Evolutionary conservation across 1,139 yeast species (phyloP).

Genomic region (Candida neerlandica): DNA sequence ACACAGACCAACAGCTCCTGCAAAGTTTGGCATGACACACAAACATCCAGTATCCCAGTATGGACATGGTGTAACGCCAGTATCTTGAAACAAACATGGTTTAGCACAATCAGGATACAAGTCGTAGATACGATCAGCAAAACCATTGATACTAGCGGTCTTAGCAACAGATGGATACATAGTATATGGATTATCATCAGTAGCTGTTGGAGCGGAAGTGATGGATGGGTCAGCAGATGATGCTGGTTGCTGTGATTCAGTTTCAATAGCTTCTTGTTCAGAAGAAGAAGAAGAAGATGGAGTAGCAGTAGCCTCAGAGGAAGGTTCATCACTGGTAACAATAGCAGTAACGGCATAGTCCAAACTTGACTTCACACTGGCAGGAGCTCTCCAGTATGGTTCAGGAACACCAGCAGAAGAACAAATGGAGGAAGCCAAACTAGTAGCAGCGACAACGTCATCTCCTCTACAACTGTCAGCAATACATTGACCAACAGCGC

Average conservation of each 20-base stretch:
- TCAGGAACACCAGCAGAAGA: constrained; percentile 44
- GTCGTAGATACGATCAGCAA: constrained; percentile 35
- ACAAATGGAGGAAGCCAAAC: constrained; percentile 44
- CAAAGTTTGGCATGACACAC: constrained; percentile 36
- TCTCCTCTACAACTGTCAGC: constrained; percentile 33
- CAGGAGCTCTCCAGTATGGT: constrained; percentile 40
- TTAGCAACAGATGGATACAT: constrained; percentile 36
- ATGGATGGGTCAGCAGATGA: background rate
- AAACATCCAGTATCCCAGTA: constrained; percentile 44
- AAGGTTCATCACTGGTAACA: constrained; percentile 13
- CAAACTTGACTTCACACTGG: constrained; percentile 33
- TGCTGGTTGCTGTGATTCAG: background rate
- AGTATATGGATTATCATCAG: constrained; percentile 18
- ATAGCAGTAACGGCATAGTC: constrained; percentile 30
- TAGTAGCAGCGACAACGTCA: constrained; percentile 40
- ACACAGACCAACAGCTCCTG: constrained; percentile 31
- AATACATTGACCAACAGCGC: constrained; percentile 32
- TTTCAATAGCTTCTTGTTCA: no score
- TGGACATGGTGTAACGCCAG: constrained; percentile 35
- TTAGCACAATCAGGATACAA: constrained; percentile 28
- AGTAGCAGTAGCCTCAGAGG: constrained; percentile 4
- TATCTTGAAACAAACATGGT: constrained; percentile 25
- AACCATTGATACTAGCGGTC: constrained; percentile 39
- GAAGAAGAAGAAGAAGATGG: no score
- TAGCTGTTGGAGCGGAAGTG: constrained; percentile 9